phyloP scores from a whole-genome alignment of 768 basidiomycete genomes.

The Pulveroboletus sp. region DNA sequence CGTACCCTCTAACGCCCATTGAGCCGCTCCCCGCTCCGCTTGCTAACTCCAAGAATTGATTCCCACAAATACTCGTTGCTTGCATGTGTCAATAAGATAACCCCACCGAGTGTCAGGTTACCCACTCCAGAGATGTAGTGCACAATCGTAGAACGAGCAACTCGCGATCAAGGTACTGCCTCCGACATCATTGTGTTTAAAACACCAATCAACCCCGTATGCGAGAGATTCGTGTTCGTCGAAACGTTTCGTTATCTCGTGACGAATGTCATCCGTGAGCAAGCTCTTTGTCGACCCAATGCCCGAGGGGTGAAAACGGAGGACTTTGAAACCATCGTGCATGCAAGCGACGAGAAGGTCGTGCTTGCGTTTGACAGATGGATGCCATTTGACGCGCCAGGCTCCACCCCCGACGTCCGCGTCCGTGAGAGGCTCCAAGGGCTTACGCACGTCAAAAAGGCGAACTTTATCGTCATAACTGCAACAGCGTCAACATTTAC shows the following conservation, averaged over 20 bases:
- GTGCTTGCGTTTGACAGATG: constrained; percentile 53
- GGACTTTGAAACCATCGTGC: constrained; percentile 94
- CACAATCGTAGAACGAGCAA: constrained; percentile 95
- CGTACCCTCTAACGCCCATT: constrained; percentile 7
- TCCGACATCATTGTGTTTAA: constrained; percentile 28
- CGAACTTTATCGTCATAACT: constrained; percentile 84
- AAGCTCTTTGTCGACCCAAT: background rate
- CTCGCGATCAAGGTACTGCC: constrained; percentile 64
- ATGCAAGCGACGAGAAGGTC: constrained; percentile 94
- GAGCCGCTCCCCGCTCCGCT: constrained; percentile 1
- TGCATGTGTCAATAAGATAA: background rate
- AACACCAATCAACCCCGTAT: constrained; percentile 92
- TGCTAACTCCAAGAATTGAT: constrained; percentile 1
- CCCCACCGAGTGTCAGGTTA: constrained; percentile 30
- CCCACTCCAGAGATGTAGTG: constrained; percentile 73
- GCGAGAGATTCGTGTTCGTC: constrained; percentile 79
- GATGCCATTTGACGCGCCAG: constrained; percentile 98
- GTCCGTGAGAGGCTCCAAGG: constrained; percentile 48
- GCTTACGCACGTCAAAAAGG: constrained; percentile 79
- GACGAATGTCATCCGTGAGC: constrained; percentile 15
- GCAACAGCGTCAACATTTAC: background rate
- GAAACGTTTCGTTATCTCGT: constrained; percentile 53
- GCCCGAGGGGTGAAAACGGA: constrained; percentile 30
- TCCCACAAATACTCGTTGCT: background rate
- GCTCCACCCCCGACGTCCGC: constrained; percentile 84